Evolutionary conservation across 108 stramenopile species (phyloP), one percentile per base, ranked within the genome.

Genomic region (Fistulifera pelliculosa): DNA sequence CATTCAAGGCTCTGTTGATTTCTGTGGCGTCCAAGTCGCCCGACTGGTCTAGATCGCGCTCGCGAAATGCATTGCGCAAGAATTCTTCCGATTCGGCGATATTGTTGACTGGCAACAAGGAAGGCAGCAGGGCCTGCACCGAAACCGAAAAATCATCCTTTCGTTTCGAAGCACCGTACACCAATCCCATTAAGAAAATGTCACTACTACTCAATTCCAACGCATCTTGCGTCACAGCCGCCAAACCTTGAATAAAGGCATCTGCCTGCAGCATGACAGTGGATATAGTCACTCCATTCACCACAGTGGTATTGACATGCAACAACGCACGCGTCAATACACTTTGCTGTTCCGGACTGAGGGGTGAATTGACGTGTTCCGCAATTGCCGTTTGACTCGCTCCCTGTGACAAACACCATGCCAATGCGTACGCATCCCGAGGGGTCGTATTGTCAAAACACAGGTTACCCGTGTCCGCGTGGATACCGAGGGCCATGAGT

Each of bases 301-400:
- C 68, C 0, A 55, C 56, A n/a, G 85, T 87, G 23, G 85, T 75
- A 56, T 85, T 84, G 15, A 83, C 60, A 35, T 82, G 79, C 45
- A 85, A 73, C 44, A 96, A 69, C 14, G 92, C 83, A 52, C 90
- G 81, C 41, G 93, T 90, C 60, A 96, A 66, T 7, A 92, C 84
- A 15, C 69, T 54, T 62, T 90, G 93, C 48, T 96, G 94, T 47
- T 90, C 90, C 14, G 49, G 65, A 60, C 77, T 77, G 27, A 96
- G 65, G 4, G 81, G 74, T 15, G 83, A 64, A 47, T 75, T 71
- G 7, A 83, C 85, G 59, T 92, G 84, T 67, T 96, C 95, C 10
- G 95, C 93, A 65, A 96, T 92, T 12, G 91, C 95, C 18, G 81
- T 63, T 62, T 96, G 94, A 66, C 84, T 88, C 22, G 89, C 89